phyloP scores from a whole-genome alignment of 208 protist species.

The Strigomonas culicis region DNA sequence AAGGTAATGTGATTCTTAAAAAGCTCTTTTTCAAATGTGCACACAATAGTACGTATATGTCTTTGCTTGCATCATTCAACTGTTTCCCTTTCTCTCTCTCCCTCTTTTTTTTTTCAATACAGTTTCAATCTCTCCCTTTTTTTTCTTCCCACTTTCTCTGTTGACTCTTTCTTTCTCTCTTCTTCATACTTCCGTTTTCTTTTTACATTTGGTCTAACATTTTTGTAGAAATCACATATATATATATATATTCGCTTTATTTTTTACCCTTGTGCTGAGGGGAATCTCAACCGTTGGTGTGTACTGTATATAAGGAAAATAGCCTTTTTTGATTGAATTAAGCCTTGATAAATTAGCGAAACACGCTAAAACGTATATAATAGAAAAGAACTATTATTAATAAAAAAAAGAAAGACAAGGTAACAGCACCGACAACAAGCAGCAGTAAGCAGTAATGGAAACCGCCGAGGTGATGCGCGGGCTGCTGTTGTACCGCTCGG shows the following conservation, averaged over 20 bases:
- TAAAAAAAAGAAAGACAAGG: not conserved
- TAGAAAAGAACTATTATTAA: not conserved
- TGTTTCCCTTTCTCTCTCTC: not conserved
- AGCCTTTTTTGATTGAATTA: constrained; percentile 4
- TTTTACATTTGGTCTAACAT: not conserved
- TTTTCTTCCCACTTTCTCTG: not conserved
- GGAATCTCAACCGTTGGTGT: not conserved
- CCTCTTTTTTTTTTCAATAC: constrained; percentile 5
- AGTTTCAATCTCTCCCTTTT: not conserved
- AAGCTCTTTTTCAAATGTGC: not conserved
- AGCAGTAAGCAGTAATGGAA: no score
- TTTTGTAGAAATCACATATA: not conserved
- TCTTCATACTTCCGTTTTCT: not conserved
- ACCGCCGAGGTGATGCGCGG: no score
- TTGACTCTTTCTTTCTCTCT: not conserved
- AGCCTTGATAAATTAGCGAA: not conserved
- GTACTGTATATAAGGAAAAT: not conserved
- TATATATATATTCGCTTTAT: constrained; percentile 6
- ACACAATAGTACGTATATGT: not conserved
- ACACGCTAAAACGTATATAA: not conserved
- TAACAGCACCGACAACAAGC: not conserved
- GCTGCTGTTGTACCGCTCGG: no score
- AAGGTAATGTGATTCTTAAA: constrained; percentile 4
- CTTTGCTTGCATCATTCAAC: not conserved
- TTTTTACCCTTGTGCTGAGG: not conserved